These are phyloP conservation scores for Pholiota molesta DNA, from an alignment of 768 basidiomycete genomes.

Conservation along the genomic window DNA sequence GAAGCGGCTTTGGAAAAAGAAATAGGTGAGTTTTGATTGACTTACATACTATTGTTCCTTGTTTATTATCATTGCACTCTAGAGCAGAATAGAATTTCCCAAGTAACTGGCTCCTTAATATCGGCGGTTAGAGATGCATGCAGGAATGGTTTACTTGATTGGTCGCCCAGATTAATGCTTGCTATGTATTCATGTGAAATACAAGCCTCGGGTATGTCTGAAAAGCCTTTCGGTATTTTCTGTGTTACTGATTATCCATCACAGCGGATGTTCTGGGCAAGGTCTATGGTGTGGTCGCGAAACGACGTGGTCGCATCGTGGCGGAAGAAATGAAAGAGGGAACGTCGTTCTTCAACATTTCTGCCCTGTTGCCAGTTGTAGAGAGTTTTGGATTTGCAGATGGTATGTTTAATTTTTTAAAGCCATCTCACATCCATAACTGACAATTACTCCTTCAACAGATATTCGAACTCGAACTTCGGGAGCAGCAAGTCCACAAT, in stretches of 20 bases:
- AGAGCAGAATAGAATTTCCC: slow-evolving; percentile 83
- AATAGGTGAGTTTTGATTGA: slow-evolving; percentile 48
- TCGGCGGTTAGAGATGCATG: slow-evolving; percentile 90
- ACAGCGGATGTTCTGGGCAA: slow-evolving; percentile 96
- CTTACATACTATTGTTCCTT: not conserved
- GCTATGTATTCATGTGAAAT: slow-evolving; percentile 99
- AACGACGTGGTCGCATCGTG: slow-evolving; percentile 88
- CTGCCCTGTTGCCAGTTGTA: slow-evolving; percentile 90
- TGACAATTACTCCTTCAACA: slow-evolving; percentile 32
- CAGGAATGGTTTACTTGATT: slow-evolving; percentile 87
- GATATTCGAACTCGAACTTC: slow-evolving; percentile 97
- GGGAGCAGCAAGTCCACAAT: slow-evolving; percentile 95
- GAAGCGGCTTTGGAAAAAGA: slow-evolving; percentile 61
- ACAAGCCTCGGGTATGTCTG: slow-evolving; percentile 87
- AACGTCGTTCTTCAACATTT: slow-evolving; percentile 90
- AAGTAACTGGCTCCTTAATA: slow-evolving; percentile 89
- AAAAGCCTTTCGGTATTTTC: slow-evolving; percentile 2
- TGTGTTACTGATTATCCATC: slow-evolving; percentile 14
- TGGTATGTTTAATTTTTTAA: slow-evolving; percentile 50
- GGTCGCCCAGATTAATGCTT: slow-evolving; percentile 96
- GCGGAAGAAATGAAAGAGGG: slow-evolving; percentile 99
- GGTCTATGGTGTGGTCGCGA: slow-evolving; percentile 93
- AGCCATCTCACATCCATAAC: not conserved
- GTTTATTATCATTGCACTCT: slow-evolving; percentile 1
- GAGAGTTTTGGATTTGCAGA: slow-evolving; percentile 98